Evolutionary conservation across 1,139 yeast species (phyloP).

Genomic region (Blastobotrys persicus): DNA sequence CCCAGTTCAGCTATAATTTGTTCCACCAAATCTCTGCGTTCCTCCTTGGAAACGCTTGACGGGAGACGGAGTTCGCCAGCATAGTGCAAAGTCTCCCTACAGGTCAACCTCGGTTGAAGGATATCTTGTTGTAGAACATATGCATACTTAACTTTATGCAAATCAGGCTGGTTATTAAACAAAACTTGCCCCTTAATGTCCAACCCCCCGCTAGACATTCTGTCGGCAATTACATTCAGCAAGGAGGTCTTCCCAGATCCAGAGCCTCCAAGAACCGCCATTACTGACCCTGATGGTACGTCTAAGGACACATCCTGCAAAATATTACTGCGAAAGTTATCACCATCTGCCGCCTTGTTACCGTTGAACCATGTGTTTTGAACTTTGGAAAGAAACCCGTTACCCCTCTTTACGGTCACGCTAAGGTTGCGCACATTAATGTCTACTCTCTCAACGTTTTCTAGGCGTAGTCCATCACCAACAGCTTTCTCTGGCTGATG

Average conservation of each 20-base stretch:
- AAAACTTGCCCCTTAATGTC: conserved; percentile 33
- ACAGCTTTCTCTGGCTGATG: neutral
- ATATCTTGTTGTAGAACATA: conserved; percentile 79
- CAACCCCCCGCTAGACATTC: conserved; percentile 45
- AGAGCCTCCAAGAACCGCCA: conserved; percentile 81
- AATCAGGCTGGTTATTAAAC: conserved; percentile 41
- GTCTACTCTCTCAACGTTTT: conserved; percentile 27
- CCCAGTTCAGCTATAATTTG: conserved; percentile 61
- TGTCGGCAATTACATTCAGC: conserved; percentile 65
- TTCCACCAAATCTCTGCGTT: conserved; percentile 51
- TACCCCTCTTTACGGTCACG: conserved; percentile 17
- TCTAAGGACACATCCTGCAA: conserved; percentile 52
- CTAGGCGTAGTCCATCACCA: conserved; percentile 19
- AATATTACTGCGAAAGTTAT: conserved; percentile 27
- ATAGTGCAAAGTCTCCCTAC: conserved; percentile 63
- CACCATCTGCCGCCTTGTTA: neutral
- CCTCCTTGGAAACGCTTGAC: conserved; percentile 40
- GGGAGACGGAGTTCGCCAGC: conserved; percentile 70
- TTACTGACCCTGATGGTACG: conserved; percentile 50
- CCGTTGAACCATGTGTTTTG: neutral
- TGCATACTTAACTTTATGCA: conserved; percentile 49
- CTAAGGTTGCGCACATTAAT: conserved; percentile 26
- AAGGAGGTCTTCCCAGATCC: conserved; percentile 88
- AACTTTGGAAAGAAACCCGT: neutral
- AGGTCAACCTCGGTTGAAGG: conserved; percentile 66